These are phyloP conservation scores for Byssothecium circinans DNA, from an alignment of 2,329 filamentous ascomycete species.

Conservation along the genomic window DNA sequence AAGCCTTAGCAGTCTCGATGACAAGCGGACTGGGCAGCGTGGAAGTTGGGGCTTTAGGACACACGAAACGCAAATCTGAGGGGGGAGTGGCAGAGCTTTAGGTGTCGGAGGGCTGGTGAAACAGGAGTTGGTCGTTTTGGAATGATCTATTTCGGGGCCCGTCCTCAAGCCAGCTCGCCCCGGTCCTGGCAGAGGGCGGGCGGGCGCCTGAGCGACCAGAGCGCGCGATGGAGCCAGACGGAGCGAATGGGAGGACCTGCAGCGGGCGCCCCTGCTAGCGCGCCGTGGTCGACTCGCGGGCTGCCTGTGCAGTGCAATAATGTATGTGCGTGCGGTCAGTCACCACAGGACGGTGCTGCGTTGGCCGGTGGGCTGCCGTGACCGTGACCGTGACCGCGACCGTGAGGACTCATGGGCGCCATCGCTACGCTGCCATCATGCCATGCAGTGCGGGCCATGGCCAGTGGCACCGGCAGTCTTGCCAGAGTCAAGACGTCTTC, in stretches of 20 bases:
- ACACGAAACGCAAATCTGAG: conserved; percentile 43
- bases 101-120: conserved; percentile 45
- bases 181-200: conserved; percentile 19
- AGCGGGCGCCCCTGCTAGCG: conserved; percentile 22
- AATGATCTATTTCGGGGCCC: conserved; percentile 37
- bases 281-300: conserved; percentile 8
- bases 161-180: conserved; percentile 24
- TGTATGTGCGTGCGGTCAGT: no score
- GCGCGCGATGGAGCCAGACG: conserved; percentile 15
- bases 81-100: conserved; percentile 44
- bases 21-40: conserved; percentile 36
- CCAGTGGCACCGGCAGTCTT: no score
- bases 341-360: neutral
- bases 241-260: conserved; percentile 18
- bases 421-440: no score
- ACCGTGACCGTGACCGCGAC: no score
- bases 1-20: conserved; percentile 37
- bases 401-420: no score
- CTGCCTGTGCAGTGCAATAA: neutral
- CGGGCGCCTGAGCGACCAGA: conserved; percentile 18
- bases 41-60: conserved; percentile 39
- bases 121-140: conserved; percentile 45
- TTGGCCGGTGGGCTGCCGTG: neutral
- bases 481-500: no score
- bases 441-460: no score